Percentiles rank a stretch among this genome's conserved stretches.
phyloP scores from a whole-genome alignment of 805 yeast species.

The Myxozyma monticola region DNA sequence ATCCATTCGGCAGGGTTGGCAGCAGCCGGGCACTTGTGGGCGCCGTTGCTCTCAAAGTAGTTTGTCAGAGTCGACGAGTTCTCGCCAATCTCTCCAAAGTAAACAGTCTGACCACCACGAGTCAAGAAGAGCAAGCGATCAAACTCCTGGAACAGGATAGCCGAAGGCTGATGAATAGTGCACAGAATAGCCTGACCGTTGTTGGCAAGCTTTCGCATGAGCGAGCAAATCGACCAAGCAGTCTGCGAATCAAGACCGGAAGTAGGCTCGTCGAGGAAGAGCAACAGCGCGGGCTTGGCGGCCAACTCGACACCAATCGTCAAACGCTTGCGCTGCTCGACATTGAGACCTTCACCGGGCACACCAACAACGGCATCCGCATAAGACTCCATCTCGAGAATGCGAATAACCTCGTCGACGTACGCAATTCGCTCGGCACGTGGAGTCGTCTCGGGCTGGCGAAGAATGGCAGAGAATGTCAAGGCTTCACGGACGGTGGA shows the following conservation, averaged over 20 bases:
- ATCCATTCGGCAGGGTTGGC: conserved; percentile 92
- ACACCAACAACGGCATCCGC: conserved; percentile 82
- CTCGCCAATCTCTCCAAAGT: conserved; percentile 77
- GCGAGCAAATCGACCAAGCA: conserved; percentile 70
- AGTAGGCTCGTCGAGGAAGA: conserved; percentile 68
- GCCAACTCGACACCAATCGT: conserved; percentile 73
- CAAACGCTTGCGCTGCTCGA: conserved; percentile 66
- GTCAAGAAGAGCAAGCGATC: conserved; percentile 67
- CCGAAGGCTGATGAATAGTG: conserved; percentile 79
- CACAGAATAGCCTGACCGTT: conserved; percentile 75
- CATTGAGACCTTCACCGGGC: conserved; percentile 70
- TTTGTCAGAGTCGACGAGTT: conserved; percentile 57
- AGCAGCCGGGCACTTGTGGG: conserved; percentile 62
- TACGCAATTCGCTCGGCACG: conserved; percentile 61
- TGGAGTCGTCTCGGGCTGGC: conserved; percentile 63
- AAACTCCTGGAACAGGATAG: conserved; percentile 64
- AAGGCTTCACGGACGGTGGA: conserved; percentile 76
- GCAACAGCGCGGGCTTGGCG: conserved; percentile 63
- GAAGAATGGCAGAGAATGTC: conserved; percentile 66
- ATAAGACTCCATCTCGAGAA: conserved; percentile 67
- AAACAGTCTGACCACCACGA: conserved; percentile 77
- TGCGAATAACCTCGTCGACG: conserved; percentile 64
- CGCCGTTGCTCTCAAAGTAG: conserved; percentile 71
- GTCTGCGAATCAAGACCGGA: conserved; percentile 65
- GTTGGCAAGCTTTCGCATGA: conserved; percentile 64